Conservation (phyloP, 345 rosid species). For the Hibiscus syriacus region DNA sequence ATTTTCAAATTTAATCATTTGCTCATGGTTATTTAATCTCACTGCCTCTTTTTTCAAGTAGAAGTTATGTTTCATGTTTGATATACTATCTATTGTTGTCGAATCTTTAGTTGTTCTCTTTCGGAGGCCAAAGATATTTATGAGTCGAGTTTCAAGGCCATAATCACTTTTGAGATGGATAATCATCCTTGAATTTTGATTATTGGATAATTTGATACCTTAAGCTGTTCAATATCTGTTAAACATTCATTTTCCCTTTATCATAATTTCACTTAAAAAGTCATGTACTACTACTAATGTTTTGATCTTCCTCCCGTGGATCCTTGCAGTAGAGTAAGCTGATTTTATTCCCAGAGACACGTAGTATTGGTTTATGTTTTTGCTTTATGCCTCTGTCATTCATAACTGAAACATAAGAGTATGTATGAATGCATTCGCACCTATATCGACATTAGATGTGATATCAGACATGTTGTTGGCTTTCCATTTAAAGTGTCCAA, state of each 20-base stretch:
- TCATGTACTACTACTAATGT: background rate
- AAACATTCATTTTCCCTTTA: background rate
- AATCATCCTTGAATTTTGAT: background rate
- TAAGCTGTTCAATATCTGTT: background rate
- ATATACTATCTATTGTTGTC: background rate
- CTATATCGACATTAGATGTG: background rate
- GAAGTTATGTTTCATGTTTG: background rate
- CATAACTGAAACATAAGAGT: background rate
- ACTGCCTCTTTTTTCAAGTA: background rate
- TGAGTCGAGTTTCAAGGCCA: background rate
- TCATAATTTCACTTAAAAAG: background rate
- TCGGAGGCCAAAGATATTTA: background rate
- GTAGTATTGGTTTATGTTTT: background rate
- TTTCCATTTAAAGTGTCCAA: background rate
- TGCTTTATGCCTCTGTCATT: background rate
- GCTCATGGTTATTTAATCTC: background rate
- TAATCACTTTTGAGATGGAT: background rate
- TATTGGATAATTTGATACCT: background rate
- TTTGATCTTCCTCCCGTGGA: background rate
- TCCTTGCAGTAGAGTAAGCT: background rate
- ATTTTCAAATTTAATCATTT: background rate
- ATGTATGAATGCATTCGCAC: background rate
- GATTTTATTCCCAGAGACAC: background rate
- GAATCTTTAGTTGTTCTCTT: background rate
- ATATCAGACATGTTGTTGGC: background rate